phyloP scores from a whole-genome alignment of 495 filamentous ascomycete genomes.

The Neurospora sp. region DNA sequence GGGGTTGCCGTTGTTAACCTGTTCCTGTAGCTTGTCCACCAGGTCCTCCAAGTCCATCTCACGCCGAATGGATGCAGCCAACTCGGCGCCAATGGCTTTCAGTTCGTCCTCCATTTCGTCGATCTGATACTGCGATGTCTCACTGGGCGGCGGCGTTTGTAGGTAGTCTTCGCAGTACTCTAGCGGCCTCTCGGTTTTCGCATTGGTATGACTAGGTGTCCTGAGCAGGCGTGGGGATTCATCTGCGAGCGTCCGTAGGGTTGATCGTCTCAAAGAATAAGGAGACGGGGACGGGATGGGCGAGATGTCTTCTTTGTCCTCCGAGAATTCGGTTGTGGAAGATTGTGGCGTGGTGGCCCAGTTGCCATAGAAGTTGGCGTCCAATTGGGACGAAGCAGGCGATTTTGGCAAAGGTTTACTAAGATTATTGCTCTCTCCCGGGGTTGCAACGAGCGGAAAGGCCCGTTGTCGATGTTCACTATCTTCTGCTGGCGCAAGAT shows the following conservation, averaged over 20 bases:
- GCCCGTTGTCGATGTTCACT: constrained; percentile 10
- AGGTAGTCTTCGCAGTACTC: constrained; percentile 37
- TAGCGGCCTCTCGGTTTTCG: constrained; percentile 18
- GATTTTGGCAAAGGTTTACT: constrained; percentile 45
- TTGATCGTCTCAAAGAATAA: constrained; percentile 28
- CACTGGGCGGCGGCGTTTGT: constrained; percentile 33
- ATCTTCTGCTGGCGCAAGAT: constrained; percentile 24
- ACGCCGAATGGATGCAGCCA: constrained; percentile 82
- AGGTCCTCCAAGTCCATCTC: constrained; percentile 97
- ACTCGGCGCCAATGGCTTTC: constrained; percentile 80
- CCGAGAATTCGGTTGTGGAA: constrained; percentile 32
- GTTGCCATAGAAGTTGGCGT: constrained; percentile 35
- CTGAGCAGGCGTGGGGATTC: constrained; percentile 28
- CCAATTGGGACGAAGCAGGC: constrained; percentile 40
- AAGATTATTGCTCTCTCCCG: constrained; percentile 20
- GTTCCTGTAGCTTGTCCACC: constrained; percentile 73
- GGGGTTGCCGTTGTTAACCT: constrained; percentile 42
- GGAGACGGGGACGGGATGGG: constrained; percentile 34
- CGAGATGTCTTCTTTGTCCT: constrained; percentile 32
- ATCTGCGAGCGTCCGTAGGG: constrained; percentile 22
- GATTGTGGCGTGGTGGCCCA: constrained; percentile 38
- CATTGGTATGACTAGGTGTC: constrained; percentile 19
- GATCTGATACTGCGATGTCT: constrained; percentile 32
- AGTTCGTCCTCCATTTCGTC: constrained; percentile 89
- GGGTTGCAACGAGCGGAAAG: background rate